These are phyloP conservation scores for Anthoceros angustus DNA, from an alignment of 225 moss, liverwort and hornwort species.

Conservation along the genomic window DNA sequence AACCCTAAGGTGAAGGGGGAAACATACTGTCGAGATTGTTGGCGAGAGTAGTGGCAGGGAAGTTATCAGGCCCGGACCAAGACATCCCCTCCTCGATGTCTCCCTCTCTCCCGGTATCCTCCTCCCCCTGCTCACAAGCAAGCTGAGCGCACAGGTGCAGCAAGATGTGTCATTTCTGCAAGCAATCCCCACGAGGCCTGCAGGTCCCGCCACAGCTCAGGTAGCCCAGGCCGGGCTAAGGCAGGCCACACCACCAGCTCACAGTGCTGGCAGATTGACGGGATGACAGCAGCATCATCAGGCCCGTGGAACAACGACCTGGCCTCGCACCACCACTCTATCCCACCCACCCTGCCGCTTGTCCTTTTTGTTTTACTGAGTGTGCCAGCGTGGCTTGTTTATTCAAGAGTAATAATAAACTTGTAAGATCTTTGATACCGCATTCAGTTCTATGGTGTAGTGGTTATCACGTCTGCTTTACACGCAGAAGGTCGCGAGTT, in stretches of 20 bases:
- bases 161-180: not conserved
- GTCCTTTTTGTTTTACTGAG: no score
- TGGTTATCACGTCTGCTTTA: constrained; percentile 33
- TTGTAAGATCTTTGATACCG: no score
- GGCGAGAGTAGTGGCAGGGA: not conserved
- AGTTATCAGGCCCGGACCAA: not conserved
- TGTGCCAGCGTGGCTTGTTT: no score
- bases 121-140: not conserved
- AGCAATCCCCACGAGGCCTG: not conserved
- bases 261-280: not conserved
- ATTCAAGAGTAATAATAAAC: no score
- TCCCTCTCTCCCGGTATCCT: not conserved
- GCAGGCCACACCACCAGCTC: not conserved
- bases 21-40: constrained; percentile 3
- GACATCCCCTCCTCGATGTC: not conserved
- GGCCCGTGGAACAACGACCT: no score
- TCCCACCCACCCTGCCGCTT: no score
- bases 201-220: not conserved
- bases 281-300: no score
- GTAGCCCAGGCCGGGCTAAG: not conserved
- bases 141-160: not conserved
- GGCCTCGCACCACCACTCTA: no score
- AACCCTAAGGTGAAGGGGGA: not conserved
- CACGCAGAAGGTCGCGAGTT: constrained; percentile 33
- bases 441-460: constrained; percentile 30